A percentile compares a stretch with the other conserved stretches of the same genome.
Evolutionary conservation across 441 rosid genomes (phyloP).

Genomic region (Iberis amara): DNA sequence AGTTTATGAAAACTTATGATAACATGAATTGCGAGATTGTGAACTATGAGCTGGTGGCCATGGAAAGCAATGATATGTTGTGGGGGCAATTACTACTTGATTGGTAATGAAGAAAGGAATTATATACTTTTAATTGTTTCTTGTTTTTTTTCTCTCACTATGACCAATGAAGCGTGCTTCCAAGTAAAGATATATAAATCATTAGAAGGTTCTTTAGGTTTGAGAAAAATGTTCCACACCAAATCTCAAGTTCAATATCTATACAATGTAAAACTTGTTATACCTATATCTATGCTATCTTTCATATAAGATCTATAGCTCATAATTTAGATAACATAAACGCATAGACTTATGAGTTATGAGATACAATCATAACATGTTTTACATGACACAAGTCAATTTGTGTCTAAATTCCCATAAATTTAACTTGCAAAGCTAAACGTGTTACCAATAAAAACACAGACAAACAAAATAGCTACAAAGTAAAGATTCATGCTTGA

Average conservation of each 20-base stretch:
- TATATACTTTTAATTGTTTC: not conserved
- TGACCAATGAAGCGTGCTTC: constrained; percentile 6
- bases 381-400: not conserved
- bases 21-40: constrained; percentile 3
- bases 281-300: too few relatives aligned
- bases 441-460: constrained; percentile 14
- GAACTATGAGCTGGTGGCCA: not conserved
- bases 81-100: constrained; percentile 25
- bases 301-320: too few relatives aligned
- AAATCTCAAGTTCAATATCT: too few relatives aligned
- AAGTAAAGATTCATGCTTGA: constrained; percentile 1
- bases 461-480: constrained; percentile 9
- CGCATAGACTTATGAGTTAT: not conserved
- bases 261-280: too few relatives aligned
- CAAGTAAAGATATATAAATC: not conserved
- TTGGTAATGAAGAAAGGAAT: constrained; percentile 1
- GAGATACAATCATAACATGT: not conserved
- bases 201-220: not conserved
- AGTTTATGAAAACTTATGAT: not conserved
- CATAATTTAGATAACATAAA: constrained; percentile 1
- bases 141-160: not conserved
- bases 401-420: not conserved
- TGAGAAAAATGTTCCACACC: too few relatives aligned
- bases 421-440: not conserved
- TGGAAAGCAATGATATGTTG: constrained; percentile 13